Conservation (phyloP, 2,329 filamentous ascomycete genomes). For the Sarocladium kiliense region DNA sequence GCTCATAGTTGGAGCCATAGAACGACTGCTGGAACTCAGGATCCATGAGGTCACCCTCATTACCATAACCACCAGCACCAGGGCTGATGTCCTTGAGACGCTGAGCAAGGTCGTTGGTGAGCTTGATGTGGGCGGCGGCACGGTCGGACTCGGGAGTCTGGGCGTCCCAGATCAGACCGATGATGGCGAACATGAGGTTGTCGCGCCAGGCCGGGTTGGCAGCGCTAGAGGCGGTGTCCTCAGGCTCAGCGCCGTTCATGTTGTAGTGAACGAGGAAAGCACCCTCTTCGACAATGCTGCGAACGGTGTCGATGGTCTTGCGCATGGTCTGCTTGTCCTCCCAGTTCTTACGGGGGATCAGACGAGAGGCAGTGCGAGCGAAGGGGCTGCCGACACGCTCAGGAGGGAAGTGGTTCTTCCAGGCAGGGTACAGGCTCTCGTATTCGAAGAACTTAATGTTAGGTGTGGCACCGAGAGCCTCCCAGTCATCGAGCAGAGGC, state of each 20-base stretch:
- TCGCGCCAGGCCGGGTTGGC: constrained; percentile 43
- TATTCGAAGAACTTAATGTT: constrained; percentile 27
- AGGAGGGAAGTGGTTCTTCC: constrained; percentile 33
- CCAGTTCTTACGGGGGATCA: constrained; percentile 30
- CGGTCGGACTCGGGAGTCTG: constrained; percentile 13
- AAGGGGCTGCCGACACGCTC: constrained; percentile 16
- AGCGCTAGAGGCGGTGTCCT: constrained; percentile 23
- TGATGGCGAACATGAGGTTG: constrained; percentile 29
- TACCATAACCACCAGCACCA: constrained; percentile 21
- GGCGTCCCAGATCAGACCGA: constrained; percentile 15
- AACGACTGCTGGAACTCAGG: constrained; percentile 24
- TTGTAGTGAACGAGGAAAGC: constrained; percentile 20
- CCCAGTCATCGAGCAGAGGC: constrained; percentile 24
- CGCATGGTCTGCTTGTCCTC: constrained; percentile 13
- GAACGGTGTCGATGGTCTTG: constrained; percentile 17
- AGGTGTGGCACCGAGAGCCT: constrained; percentile 22
- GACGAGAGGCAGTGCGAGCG: constrained; percentile 28
- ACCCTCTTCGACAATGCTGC: constrained; percentile 17
- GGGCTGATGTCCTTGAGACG: constrained; percentile 22
- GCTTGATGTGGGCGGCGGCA: constrained; percentile 20
- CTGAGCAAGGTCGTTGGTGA: constrained; percentile 25
- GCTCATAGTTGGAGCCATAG: constrained; percentile 22
- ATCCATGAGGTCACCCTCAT: constrained; percentile 26
- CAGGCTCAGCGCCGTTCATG: constrained; percentile 17
- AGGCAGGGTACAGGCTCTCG: constrained; percentile 30